Evolutionary conservation across 495 filamentous ascomycete species (phyloP).

Genomic region (Rhizodiscina lignyota): DNA sequence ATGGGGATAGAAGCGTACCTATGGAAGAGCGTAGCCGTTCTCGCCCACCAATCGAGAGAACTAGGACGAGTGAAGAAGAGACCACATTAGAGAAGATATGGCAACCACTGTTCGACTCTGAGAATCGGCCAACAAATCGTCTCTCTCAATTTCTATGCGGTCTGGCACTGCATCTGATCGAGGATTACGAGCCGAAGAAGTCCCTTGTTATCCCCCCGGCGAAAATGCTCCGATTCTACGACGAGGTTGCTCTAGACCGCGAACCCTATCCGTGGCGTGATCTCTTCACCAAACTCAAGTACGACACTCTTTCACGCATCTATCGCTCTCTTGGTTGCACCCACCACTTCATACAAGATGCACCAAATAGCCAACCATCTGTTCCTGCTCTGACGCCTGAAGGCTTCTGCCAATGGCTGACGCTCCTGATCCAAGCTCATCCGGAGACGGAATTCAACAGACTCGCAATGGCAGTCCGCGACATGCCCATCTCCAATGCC

Average conservation of each 20-base stretch:
- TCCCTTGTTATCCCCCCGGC: slow-evolving; percentile 65
- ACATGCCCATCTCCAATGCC: slow-evolving; percentile 60
- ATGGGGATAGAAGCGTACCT: slow-evolving; percentile 14
- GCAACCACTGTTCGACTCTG: slow-evolving; percentile 58
- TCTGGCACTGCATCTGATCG: slow-evolving; percentile 69
- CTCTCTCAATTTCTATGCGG: slow-evolving; percentile 59
- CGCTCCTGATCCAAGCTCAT: slow-evolving; percentile 54
- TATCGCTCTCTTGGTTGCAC: slow-evolving; percentile 63
- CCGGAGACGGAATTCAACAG: slow-evolving; percentile 65
- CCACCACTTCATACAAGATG: slow-evolving; percentile 59
- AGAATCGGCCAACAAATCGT: slow-evolving; percentile 43
- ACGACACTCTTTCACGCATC: slow-evolving; percentile 42
- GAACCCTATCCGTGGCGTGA: slow-evolving; percentile 55
- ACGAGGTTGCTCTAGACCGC: slow-evolving; percentile 38
- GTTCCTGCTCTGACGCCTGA: slow-evolving; percentile 63
- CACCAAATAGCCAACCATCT: slow-evolving; percentile 33
- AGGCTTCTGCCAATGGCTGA: slow-evolving; percentile 69
- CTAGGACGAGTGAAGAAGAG: slow-evolving; percentile 32
- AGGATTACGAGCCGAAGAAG: slow-evolving; percentile 54
- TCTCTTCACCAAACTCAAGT: slow-evolving; percentile 28
- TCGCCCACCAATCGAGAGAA: slow-evolving; percentile 16
- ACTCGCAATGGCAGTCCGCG: slow-evolving; percentile 51
- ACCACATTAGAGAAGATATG: slow-evolving; percentile 55
- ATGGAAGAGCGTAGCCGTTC: slow-evolving; percentile 10
- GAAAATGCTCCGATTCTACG: slow-evolving; percentile 70